Evolutionary conservation across 2,329 filamentous ascomycete genomes (phyloP), one percentile per base, ranked within the genome.

Genomic region (Talaromyces funiculosus): DNA sequence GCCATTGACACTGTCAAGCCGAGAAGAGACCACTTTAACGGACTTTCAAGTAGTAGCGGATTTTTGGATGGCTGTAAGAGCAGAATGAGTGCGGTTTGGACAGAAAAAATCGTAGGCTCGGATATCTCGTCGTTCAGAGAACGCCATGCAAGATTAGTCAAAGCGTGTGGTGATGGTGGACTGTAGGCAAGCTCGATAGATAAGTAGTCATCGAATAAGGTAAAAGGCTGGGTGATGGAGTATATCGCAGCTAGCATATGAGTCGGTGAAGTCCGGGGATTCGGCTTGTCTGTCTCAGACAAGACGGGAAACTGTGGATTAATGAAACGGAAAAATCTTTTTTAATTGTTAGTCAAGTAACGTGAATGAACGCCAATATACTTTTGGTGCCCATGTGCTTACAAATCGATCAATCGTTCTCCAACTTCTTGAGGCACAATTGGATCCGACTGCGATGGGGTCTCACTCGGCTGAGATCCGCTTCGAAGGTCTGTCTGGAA

Each of bases 321-420:
- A 20, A 59, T 40, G 12, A 59, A 59, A 16, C 45, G 45, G 9
- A 53, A 53, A 31, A 59, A 59, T 1, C 57, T 59, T 58, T n/a
- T 40, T 8, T 3, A 33, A 10, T 33, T 33, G 8, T 33, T 33
- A 33, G 12, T 33, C 9, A 33, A 2, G 9, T 33, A 12, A 33
- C 12, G 9, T 9, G 12, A 5, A 10, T 33, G 12, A 1, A 12
- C 8, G 9, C 12, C 31, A 33, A 33, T 12, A 12, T 10, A 33
- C 9, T 0, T 38, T 18, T 6, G 37, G 35, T 16, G 14, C 14
- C 5, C 12, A 47, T 45, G 29, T 12, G 42, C 45, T 22, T 53
- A 59, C 57, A 59, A 22, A 24, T 53, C 57, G 12, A 59, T 59
- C 24, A 59, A 59, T 16, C 57, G 57, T 31, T 59, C 57, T 40